Base-by-base conservation (phyloP, 768 basidiomycete genomes). In the Boletellus emodensis region DNA sequence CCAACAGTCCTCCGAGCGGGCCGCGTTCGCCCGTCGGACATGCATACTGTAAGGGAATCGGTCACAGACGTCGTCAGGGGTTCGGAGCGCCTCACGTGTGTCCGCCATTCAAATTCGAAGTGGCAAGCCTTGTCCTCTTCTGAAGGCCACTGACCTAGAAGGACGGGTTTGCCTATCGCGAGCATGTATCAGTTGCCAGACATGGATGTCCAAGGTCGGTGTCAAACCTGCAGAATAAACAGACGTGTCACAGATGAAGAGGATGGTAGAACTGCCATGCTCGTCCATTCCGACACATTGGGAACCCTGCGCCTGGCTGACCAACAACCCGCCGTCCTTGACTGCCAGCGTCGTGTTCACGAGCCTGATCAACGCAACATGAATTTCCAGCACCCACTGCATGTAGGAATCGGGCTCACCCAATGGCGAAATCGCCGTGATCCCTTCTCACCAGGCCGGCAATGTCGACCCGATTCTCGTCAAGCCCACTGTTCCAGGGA, bases 71-170 rank as follows among this genome's bases (percentile, higher is more conserved):
- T 10, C 2, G 22, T 13, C 26, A 52, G 5, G 30, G 13, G 3
- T 34, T 2, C n/a, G 33, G 28, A n/a, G 24, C 20, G 26, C 66
- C 80, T 60, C 56, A 92, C 90, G 58, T 82, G 82, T 5, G 87
- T 92, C 48, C 77, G 74, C 92, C 92, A 94, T 71, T 94, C 90
- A 35, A 94, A 69, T 51, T 87, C 79, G 63, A 84, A 93, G 12
- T 82, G 78, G 64, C 92, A 94, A n/a, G 81, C 81, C 24, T 61
- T 62, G 9, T 84, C 78, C 32, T 85, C 82, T 14, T 80, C 77
- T 9, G 72, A 71, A 8, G 82, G 80, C 20, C 91, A 78, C 43
- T 86, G 82, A 2, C 80, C 83, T 3, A 90, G 66, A 4, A 94
- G 73, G 14, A 69, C 60, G 7, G 82, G 82, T 40, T 65, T 63